Percentiles rank a stretch among this genome's conserved stretches.
Conservation (phyloP, 768 basidiomycete species). For the Lactarius pseudohatsudake region DNA sequence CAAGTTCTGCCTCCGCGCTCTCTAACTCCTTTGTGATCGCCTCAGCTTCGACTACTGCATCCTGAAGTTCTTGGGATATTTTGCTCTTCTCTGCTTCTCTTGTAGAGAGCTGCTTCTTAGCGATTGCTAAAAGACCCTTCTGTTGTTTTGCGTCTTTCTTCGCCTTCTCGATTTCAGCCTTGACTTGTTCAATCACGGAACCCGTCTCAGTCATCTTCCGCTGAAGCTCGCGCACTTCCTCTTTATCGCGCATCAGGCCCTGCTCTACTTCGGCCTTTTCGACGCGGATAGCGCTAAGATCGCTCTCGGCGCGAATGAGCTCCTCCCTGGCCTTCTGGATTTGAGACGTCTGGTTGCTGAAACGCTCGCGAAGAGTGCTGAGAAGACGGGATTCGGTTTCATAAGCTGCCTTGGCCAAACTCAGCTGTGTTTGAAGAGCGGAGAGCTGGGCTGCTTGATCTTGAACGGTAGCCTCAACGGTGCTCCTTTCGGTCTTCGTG, state of each 20-base stretch:
- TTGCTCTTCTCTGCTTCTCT: constrained; percentile 78
- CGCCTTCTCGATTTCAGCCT: constrained; percentile 76
- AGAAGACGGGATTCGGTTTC: constrained; percentile 80
- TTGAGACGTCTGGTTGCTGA: constrained; percentile 61
- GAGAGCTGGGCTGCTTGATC: constrained; percentile 74
- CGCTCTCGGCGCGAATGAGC: constrained; percentile 87
- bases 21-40: constrained; percentile 55
- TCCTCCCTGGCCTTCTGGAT: constrained; percentile 74
- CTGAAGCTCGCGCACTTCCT: constrained; percentile 86
- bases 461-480: constrained; percentile 62
- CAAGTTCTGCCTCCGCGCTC: constrained; percentile 52
- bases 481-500: constrained; percentile 61
- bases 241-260: constrained; percentile 84
- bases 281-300: constrained; percentile 81
- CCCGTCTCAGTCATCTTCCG: constrained; percentile 79
- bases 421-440: constrained; percentile 79
- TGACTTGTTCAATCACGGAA: constrained; percentile 67
- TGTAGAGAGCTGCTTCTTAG: constrained; percentile 86
- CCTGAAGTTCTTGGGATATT: constrained; percentile 69
- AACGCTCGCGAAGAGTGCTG: constrained; percentile 65
- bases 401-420: constrained; percentile 78
- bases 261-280: constrained; percentile 94
- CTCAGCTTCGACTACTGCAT: constrained; percentile 56
- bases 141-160: constrained; percentile 96
- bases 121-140: constrained; percentile 92